Evolutionary conservation across 2,329 filamentous ascomycete genomes (phyloP).

Genomic region (Sporothrix globosa): DNA sequence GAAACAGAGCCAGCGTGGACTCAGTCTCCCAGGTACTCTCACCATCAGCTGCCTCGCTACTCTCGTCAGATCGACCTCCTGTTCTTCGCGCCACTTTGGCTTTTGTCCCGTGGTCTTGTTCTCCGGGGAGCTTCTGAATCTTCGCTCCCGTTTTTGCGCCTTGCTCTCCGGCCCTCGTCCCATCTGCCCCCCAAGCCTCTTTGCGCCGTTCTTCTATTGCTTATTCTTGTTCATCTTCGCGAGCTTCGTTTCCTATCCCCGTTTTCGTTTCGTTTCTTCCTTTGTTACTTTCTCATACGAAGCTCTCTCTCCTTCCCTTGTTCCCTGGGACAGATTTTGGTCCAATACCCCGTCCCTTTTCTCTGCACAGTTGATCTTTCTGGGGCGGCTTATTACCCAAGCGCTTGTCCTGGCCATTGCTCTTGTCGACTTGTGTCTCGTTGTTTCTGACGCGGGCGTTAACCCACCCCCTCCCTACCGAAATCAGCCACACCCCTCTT

Average conservation of each 20-base stretch:
- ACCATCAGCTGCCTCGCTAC: constrained; percentile 6
- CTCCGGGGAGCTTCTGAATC: neutral
- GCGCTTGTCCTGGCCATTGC: constrained; percentile 29
- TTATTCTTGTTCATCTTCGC: neutral
- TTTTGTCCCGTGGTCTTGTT: constrained; percentile 14
- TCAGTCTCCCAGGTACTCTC: neutral
- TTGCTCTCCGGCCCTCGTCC: constrained; percentile 1
- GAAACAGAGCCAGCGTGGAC: neutral
- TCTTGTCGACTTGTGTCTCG: constrained; percentile 28
- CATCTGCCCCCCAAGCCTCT: constrained; percentile 8
- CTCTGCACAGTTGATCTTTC: neutral
- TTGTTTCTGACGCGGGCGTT: constrained; percentile 24
- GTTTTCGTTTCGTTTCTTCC: neutral
- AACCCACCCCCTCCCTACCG: constrained; percentile 30
- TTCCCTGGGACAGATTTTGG: neutral
- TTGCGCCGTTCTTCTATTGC: neutral
- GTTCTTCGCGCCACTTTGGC: constrained; percentile 18
- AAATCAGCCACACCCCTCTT: constrained; percentile 29
- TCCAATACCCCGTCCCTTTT: neutral
- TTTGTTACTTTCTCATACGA: neutral
- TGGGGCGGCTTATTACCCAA: constrained; percentile 25
- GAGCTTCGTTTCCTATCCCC: constrained; percentile 16
- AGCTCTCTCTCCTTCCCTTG: constrained; percentile 8
- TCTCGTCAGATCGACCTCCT: constrained; percentile 12
- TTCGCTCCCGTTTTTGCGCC: neutral